Percentiles rank a stretch among this genome's conserved stretches.
These are phyloP conservation scores for Hyparrhenia diplandra DNA, from an alignment of 176 grass and related monocot genomes.

Conservation along the genomic window DNA sequence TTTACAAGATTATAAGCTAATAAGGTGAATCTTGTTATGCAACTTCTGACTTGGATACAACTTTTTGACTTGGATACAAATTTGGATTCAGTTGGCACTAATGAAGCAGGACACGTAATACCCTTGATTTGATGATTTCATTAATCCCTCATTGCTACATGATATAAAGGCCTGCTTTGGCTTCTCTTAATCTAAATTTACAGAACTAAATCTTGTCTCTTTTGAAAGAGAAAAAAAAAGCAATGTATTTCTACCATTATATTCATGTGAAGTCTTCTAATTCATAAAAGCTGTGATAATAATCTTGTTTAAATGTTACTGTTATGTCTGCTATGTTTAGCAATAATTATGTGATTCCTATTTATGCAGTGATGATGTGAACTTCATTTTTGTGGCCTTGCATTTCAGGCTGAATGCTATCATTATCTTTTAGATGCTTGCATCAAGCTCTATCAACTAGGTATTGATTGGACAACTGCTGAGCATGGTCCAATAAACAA, in stretches of 20 bases:
- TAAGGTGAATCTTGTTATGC: neutral
- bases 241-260: neutral
- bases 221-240: neutral
- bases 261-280: neutral
- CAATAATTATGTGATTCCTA: neutral
- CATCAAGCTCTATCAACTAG: conserved; percentile 81
- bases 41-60: too few species aligned
- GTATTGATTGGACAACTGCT: conserved; percentile 82
- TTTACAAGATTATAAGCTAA: neutral
- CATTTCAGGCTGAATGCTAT: conserved; percentile 91
- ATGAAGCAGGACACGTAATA: neutral
- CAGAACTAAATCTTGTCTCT: neutral
- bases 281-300: neutral
- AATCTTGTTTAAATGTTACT: neutral
- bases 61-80: neutral
- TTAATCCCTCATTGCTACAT: neutral
- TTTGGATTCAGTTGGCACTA: neutral
- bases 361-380: conserved; percentile 12
- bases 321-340: neutral
- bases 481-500: conserved; percentile 58
- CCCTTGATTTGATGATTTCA: neutral
- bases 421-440: conserved; percentile 96
- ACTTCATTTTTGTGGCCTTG: neutral
- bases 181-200: too few species aligned
- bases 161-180: neutral